A percentile compares a stretch with the other conserved stretches of the same genome.
phyloP scores from a whole-genome alignment of 73 alveolate species.

The Strombidium stylifer region DNA sequence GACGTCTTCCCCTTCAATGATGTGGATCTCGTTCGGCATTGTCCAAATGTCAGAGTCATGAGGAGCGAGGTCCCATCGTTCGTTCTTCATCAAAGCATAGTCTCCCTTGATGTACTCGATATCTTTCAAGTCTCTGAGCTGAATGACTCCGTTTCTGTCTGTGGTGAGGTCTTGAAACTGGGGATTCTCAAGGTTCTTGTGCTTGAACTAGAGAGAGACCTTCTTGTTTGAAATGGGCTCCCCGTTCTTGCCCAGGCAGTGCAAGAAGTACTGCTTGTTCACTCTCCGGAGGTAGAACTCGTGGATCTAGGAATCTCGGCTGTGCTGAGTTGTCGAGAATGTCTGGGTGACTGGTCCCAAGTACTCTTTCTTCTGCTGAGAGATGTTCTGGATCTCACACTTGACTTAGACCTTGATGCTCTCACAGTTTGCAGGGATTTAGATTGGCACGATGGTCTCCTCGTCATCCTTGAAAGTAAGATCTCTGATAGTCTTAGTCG shows the following conservation, averaged over 20 bases:
- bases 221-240: slow-evolving; percentile 30
- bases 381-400: slow-evolving; percentile 15
- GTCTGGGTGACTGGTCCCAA: neutral
- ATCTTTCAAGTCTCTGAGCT: slow-evolving; percentile 61
- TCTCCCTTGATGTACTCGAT: slow-evolving; percentile 15
- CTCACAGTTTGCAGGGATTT: slow-evolving; percentile 49
- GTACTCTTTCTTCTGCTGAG: neutral
- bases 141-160: slow-evolving; percentile 61
- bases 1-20: slow-evolving; percentile 54
- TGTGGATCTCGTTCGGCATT: slow-evolving; percentile 57
- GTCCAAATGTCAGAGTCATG: slow-evolving; percentile 18
- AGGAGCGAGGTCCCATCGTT: slow-evolving; percentile 7
- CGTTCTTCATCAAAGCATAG: neutral
- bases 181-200: neutral
- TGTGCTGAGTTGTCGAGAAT: neutral
- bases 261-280: slow-evolving; percentile 7
- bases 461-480: slow-evolving; percentile 13
- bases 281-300: slow-evolving; percentile 22
- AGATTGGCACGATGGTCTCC: slow-evolving; percentile 27
- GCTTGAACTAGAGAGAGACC: neutral
- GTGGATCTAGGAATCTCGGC: neutral
- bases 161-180: slow-evolving; percentile 13
- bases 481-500: slow-evolving; percentile 39
- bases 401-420: slow-evolving; percentile 1
- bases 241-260: slow-evolving; percentile 54